A percentile compares a stretch with the other conserved stretches of the same genome.
These are phyloP conservation scores for Colletotrichum coccodes DNA, from an alignment of 2,329 filamentous ascomycete species.

Conservation along the genomic window DNA sequence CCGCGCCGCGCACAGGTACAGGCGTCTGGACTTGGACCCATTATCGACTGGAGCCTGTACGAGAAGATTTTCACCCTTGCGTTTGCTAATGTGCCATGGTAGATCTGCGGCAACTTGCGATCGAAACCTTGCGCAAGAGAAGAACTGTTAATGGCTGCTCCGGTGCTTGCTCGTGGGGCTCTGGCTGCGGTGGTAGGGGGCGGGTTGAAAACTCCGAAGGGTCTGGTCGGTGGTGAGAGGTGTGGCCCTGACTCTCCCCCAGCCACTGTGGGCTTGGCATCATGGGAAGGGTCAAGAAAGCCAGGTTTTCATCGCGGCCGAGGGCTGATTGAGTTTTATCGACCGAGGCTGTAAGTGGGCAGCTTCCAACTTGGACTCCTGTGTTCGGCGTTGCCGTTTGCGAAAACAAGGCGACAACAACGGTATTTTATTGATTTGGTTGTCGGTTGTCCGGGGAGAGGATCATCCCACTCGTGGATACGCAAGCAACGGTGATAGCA, in stretches of 20 bases:
- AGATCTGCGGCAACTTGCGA: slow-evolving; percentile 33
- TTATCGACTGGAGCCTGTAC: slow-evolving; percentile 27
- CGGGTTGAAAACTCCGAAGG: slow-evolving; percentile 33
- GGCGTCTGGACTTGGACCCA: slow-evolving; percentile 12
- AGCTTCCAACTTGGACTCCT: slow-evolving; percentile 3
- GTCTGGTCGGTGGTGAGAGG: slow-evolving; percentile 29
- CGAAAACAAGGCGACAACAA: slow-evolving; percentile 21
- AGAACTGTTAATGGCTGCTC: slow-evolving; percentile 17
- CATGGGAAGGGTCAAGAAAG: slow-evolving; percentile 13
- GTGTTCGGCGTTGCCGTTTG: slow-evolving; percentile 24
- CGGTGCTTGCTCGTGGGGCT: slow-evolving; percentile 25
- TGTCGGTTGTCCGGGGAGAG: slow-evolving; percentile 1
- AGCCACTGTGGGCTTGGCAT: slow-evolving; percentile 28
- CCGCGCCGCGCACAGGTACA: neutral
- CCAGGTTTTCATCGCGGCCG: slow-evolving; percentile 19
- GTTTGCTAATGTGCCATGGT: slow-evolving; percentile 28
- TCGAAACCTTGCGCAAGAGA: slow-evolving; percentile 25
- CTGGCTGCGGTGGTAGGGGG: slow-evolving; percentile 26
- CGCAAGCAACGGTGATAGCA: slow-evolving; percentile 3
- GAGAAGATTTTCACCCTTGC: slow-evolving; percentile 34
- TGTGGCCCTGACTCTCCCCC: slow-evolving; percentile 25
- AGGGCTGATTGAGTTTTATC: slow-evolving; percentile 11
- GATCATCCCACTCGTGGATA: slow-evolving; percentile 20
- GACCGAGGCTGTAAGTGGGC: slow-evolving; percentile 26
- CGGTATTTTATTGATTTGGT: slow-evolving; percentile 6